These are phyloP conservation scores for Cladosporium halotolerans DNA, from an alignment of 2,329 filamentous ascomycete species.

Conservation along the genomic window DNA sequence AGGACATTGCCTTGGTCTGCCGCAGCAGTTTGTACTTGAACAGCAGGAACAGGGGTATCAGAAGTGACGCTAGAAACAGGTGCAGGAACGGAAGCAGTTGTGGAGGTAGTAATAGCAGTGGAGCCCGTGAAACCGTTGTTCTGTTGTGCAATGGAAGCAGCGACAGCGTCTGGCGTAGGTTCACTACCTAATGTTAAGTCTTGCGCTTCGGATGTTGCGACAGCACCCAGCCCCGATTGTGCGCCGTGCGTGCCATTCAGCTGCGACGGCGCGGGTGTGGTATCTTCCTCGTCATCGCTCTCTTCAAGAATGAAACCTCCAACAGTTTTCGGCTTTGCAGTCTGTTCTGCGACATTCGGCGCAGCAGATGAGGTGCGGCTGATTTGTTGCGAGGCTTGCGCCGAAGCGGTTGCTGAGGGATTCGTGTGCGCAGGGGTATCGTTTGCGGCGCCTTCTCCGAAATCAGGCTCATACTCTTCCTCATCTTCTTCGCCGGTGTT, in stretches of 20 bases:
- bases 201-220: conserved; percentile 30
- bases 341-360: conserved; percentile 24
- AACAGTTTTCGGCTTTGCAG: conserved; percentile 45
- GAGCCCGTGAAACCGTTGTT: conserved; percentile 31
- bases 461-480: conserved; percentile 31
- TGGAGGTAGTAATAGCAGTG: conserved; percentile 19
- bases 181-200: conserved; percentile 56
- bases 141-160: conserved; percentile 18
- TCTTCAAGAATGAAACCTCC: conserved; percentile 60
- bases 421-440: conserved; percentile 9
- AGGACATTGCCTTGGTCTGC: conserved; percentile 36
- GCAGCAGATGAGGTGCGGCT: conserved; percentile 36
- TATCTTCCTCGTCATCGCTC: conserved; percentile 47
- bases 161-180: conserved; percentile 30
- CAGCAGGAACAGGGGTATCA: conserved; percentile 22
- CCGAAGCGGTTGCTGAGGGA: conserved; percentile 12
- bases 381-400: conserved; percentile 26
- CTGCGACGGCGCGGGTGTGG: conserved; percentile 20
- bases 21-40: conserved; percentile 11
- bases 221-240: conserved; percentile 22
- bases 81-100: conserved; percentile 13
- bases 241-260: conserved; percentile 21
- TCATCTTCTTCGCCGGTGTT: conserved; percentile 23
- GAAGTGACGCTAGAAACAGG: conserved; percentile 24
- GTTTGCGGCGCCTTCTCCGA: conserved; percentile 12